Evolutionary conservation across 768 basidiomycete genomes (phyloP), one percentile per base, ranked within the genome.

Genomic region (Collybia mongolica): DNA sequence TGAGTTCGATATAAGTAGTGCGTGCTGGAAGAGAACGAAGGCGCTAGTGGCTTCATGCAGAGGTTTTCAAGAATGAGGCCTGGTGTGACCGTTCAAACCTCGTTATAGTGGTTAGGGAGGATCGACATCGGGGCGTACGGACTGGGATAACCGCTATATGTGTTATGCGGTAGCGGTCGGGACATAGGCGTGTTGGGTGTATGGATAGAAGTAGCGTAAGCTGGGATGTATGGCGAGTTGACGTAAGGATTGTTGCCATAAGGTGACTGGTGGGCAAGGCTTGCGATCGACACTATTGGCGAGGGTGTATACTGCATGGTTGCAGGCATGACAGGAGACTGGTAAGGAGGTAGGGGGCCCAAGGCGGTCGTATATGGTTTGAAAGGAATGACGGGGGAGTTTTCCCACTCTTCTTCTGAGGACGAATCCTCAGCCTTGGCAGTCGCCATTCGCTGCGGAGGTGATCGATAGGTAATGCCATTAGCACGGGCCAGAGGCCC

Each of bases 401-500:
- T 59, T 44, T 64, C 61, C 64, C 67, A 69, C 1, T 62, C 57
- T 11, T 66, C 63, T 19, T 63, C 61, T 19, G 57, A 55, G 26
- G 54, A 54, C 9, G 54, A 57, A n/a, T 52, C 59, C 18, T 69
- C 71, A 20, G 64, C 67, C 1, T 50, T 47, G 37, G 46, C 38
- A n/a, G 47, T 39, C 14, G 48, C 32, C 12, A 45, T 38, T 15
- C 46, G 41, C 14, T 42, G 53, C 19, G 53, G 43, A 17, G 53
- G 50, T 20, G 52, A 57, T 40, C 35, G 49, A 28, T 54, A 59
- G 37, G 45, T 57, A 29, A 58, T 55, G 36, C 57, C 63, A 39
- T 67, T 62, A 17, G 65, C 59, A 36, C 63, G 65, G 15, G 69
- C 72, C 24, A 75, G 59, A 26, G 72, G 71, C 2, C 72, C 72